Percentiles rank a stretch among this genome's conserved stretches.
phyloP scores from a whole-genome alignment of 2,329 filamentous ascomycete genomes.

The Tolypocladium ophioglossoides region DNA sequence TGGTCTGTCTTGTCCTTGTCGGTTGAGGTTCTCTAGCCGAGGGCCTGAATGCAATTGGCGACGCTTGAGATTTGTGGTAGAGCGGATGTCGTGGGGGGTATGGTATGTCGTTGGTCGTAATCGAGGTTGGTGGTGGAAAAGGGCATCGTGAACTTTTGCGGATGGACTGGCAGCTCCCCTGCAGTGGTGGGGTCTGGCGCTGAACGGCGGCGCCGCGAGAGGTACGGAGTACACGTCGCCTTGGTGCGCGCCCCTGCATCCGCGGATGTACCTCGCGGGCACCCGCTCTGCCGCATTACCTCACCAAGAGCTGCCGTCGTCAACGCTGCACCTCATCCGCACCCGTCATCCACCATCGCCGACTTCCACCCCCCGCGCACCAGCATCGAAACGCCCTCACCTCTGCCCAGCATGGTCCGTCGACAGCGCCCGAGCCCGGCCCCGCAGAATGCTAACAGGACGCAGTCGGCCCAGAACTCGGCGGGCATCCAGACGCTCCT shows the following conservation, averaged over 20 bases:
- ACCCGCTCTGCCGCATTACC: neutral
- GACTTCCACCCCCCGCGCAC: neutral
- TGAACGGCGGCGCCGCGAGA: no score
- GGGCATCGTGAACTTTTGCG: neutral
- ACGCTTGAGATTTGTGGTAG: no score
- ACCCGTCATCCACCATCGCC: neutral
- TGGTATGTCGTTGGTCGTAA: neutral
- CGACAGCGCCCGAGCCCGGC: neutral
- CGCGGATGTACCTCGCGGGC: neutral
- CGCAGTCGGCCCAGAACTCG: conserved; percentile 93
- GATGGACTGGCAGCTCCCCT: neutral
- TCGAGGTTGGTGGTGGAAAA: neutral
- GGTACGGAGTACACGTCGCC: neutral
- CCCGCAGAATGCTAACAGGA: neutral
- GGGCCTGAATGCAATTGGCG: no score
- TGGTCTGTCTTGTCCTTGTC: neutral
- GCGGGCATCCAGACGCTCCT: conserved; percentile 97
- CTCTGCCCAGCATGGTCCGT: conserved; percentile 6
- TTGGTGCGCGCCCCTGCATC: neutral
- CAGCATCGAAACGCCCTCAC: neutral
- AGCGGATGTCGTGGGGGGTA: no score
- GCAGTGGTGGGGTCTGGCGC: neutral
- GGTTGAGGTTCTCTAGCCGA: no score
- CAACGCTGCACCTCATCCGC: neutral
- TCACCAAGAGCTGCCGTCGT: neutral